Evolutionary conservation across 805 yeast species (phyloP), one percentile per base, ranked within the genome.

Genomic region (Metschnikowia proteae): DNA sequence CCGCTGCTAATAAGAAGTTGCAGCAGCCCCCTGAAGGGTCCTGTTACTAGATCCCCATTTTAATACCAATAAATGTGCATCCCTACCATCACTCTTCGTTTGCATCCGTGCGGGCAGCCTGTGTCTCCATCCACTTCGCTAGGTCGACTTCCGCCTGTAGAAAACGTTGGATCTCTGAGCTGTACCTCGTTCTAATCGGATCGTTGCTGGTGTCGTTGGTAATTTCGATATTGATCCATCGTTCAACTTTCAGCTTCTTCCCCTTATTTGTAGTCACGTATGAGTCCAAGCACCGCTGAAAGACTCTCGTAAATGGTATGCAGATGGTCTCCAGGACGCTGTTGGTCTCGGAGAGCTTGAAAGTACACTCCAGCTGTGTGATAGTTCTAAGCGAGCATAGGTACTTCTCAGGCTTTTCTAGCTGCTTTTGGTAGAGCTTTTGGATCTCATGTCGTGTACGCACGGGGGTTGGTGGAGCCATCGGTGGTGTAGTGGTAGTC

Each of bases 1-100:
- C 80, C 22, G 79, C 92, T 3, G 67, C 82, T 9, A 90, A 94
- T 67, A 84, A 90, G 73, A 89, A 88, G 71, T 73, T 92, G 54
- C 74, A 84, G 7, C 99, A 94, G 72, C 99, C 99, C 10, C 72
- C 85, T 8, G 99, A 94, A 72, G 97, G 97, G 7, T 69, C 85
- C 33, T 80, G 83, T 9, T 88, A 83, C 45, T 57, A 47, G 46
- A 28, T 25, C 35, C 11, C 22, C 27, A 11, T 10, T 22, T n/a
- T n/a, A 32, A 25, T n/a, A 32, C 23, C 17, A 30, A 40, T 32
- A 31, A 5, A 31, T 27, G 13, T 27, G 11, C 28, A 9, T 6
- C 8, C 10, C 31, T 27, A n/a, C 9, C 10, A 17, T 28, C 25
- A 38, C 8, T 38, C 32, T 38, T 39, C 34, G n/a, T 31, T n/a